phyloP scores from a whole-genome alignment of 139 green algal species.

The Desmodesmus armatus region DNA sequence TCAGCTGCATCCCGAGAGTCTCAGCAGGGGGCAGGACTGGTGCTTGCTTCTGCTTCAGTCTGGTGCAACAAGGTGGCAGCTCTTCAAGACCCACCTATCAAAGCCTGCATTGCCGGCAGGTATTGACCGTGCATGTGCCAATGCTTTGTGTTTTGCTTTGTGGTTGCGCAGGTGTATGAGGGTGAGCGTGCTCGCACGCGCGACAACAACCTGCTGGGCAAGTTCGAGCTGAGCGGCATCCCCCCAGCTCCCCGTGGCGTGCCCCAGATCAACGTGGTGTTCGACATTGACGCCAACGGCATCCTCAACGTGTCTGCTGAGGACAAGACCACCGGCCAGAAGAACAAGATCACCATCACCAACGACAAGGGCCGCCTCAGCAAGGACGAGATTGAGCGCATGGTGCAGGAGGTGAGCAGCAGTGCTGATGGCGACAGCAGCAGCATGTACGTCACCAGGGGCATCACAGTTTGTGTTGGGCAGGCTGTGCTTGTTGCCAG shows the following conservation, averaged over 20 bases:
- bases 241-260: slow-evolving; percentile 96
- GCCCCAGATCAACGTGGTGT: slow-evolving; percentile 84
- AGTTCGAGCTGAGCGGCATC: slow-evolving; percentile 99
- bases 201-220: slow-evolving; percentile 99
- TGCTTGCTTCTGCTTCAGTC: too few species aligned
- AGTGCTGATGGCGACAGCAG: too few species aligned
- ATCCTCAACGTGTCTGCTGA: slow-evolving; percentile 99
- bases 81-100: too few species aligned
- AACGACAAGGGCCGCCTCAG: slow-evolving; percentile 98
- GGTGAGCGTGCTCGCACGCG: slow-evolving; percentile 93
- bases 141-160: too few species aligned
- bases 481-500: too few species aligned
- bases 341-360: slow-evolving; percentile 99
- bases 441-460: too few species aligned
- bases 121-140: too few species aligned
- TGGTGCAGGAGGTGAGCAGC: slow-evolving; percentile 85
- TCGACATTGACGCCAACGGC: slow-evolving; percentile 99
- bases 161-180: slow-evolving; percentile 80
- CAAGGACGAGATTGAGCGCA: slow-evolving; percentile 99
- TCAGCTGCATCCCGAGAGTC: too few species aligned
- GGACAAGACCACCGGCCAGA: slow-evolving; percentile 96
- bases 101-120: too few species aligned
- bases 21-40: too few species aligned
- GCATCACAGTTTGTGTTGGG: too few species aligned
- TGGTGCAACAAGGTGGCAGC: too few species aligned